These are phyloP conservation scores for Westerdykella sp. DNA, from an alignment of 2,329 filamentous ascomycete genomes.

Conservation along the genomic window DNA sequence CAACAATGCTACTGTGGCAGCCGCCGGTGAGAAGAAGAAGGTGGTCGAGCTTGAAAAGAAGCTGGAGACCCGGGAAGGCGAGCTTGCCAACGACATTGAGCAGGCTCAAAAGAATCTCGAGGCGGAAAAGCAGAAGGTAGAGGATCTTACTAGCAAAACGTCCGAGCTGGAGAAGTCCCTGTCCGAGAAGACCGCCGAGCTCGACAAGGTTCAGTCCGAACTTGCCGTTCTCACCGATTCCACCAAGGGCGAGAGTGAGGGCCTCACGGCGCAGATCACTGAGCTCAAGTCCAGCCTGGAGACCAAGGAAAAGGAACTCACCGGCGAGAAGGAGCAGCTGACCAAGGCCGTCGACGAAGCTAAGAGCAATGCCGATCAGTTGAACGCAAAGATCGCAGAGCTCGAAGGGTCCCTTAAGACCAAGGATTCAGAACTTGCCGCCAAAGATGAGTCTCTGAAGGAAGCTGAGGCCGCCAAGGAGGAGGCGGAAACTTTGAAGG, in stretches of 20 bases:
- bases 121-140: background rate
- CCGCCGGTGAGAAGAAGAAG: background rate
- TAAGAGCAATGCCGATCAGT: too few species aligned
- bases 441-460: constrained; percentile 5
- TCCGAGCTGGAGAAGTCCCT: background rate
- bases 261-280: constrained; percentile 7
- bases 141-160: background rate
- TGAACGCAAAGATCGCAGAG: constrained; percentile 15
- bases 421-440: constrained; percentile 7
- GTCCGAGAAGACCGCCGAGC: background rate
- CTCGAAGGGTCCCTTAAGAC: constrained; percentile 20
- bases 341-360: constrained; percentile 8
- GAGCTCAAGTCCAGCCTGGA: constrained; percentile 16
- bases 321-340: constrained; percentile 16
- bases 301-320: constrained; percentile 15
- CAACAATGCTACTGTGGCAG: background rate
- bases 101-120: background rate
- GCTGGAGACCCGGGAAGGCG: constrained; percentile 1
- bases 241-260: constrained; percentile 2
- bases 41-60: background rate
- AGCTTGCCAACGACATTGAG: constrained; percentile 1
- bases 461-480: constrained; percentile 5
- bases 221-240: background rate
- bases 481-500: constrained; percentile 2
- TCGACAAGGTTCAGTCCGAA: background rate